phyloP scores from a whole-genome alignment of 306 rosid genomes.

The Acacia melanoxylon region DNA sequence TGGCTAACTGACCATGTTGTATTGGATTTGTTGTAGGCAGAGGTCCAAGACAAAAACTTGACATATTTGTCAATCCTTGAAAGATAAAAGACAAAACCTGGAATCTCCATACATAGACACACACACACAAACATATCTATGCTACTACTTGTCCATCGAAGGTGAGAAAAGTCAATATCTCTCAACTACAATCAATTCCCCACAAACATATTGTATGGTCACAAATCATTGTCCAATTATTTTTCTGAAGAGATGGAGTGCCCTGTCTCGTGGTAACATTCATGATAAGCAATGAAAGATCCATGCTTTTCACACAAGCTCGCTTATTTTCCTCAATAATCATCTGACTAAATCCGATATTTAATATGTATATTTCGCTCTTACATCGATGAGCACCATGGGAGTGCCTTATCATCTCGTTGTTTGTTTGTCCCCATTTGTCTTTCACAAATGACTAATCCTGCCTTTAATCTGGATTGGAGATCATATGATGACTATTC shows the following conservation, averaged over 20 bases:
- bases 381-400: background rate
- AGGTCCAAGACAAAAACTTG: constrained; percentile 11
- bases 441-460: too few species aligned
- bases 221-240: constrained; percentile 28
- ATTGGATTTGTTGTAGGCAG: constrained; percentile 31
- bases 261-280: constrained; percentile 30
- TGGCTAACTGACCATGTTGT: constrained; percentile 35
- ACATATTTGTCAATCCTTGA: background rate
- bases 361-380: background rate
- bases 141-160: background rate
- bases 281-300: constrained; percentile 41
- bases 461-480: background rate
- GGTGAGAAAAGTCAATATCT: background rate
- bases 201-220: constrained; percentile 38
- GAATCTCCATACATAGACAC: background rate
- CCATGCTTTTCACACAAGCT: constrained; percentile 31
- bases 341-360: background rate
- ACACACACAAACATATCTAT: background rate
- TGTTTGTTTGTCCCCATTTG: too few species aligned
- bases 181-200: constrained; percentile 23
- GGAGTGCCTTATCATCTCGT: too few species aligned
- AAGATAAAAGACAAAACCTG: constrained; percentile 6
- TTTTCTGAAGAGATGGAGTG: constrained; percentile 28
- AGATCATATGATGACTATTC: background rate
- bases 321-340: constrained; percentile 17